phyloP scores from a whole-genome alignment of 2,329 filamentous ascomycete species.

The Colletotrichum sp. region DNA sequence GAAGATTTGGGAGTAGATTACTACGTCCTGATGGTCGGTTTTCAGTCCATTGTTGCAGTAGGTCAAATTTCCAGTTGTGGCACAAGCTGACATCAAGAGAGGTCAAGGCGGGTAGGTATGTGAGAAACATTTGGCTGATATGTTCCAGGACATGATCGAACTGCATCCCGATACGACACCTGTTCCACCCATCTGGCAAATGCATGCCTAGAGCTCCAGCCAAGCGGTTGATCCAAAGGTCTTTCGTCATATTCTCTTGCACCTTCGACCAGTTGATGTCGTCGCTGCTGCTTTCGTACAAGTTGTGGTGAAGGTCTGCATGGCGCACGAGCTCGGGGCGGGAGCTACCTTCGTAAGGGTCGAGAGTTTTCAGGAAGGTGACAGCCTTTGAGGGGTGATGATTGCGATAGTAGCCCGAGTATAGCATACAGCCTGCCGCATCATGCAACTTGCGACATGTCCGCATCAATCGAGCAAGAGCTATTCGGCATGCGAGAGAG shows the following conservation, averaged over 20 bases:
- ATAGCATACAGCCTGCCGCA: background rate
- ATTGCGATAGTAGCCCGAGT: background rate
- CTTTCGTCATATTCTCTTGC: background rate
- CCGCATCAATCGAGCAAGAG: background rate
- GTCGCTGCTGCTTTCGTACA: background rate
- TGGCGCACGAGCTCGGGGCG: background rate
- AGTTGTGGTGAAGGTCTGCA: background rate
- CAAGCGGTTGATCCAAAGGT: background rate
- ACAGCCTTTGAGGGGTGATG: background rate
- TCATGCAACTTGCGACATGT: background rate
- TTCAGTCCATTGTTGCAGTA: background rate
- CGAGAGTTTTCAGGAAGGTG: background rate
- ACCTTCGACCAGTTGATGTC: background rate
- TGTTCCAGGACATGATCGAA: background rate
- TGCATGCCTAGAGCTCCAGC: background rate
- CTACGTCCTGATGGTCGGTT: background rate
- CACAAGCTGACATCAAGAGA: background rate
- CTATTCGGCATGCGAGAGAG: background rate
- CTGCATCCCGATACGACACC: background rate
- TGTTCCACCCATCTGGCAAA: background rate
- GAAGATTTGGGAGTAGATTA: background rate
- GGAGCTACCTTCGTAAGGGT: background rate
- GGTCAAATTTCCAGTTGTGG: background rate
- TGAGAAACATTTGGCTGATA: background rate
- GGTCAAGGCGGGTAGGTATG: background rate